Evolutionary conservation across 352 stramenopile species (phyloP).

Genomic region (Globisporangium megalacanthum): DNA sequence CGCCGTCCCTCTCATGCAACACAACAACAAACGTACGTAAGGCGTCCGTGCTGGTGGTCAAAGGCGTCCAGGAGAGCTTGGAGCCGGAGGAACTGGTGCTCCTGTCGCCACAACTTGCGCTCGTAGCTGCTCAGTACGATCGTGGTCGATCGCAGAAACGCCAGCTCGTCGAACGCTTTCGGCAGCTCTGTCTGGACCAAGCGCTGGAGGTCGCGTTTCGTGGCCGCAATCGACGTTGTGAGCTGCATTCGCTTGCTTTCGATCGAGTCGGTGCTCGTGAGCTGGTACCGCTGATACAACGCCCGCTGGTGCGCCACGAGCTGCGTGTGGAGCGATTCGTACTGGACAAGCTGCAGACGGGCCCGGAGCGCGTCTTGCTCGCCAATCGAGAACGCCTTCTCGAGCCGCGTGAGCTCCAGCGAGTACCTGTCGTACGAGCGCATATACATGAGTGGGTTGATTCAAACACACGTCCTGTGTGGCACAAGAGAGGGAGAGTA

Average conservation of each 20-base stretch:
- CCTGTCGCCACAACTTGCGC: conserved; percentile 39
- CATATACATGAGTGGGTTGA: not conserved
- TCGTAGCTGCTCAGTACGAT: conserved; percentile 40
- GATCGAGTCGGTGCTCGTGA: conserved; percentile 24
- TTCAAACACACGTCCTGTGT: no score
- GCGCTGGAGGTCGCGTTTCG: conserved; percentile 20
- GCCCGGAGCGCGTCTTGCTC: conserved; percentile 29
- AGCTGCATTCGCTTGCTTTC: conserved; percentile 7
- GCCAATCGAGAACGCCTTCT: conserved; percentile 25
- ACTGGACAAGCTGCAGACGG: conserved; percentile 23
- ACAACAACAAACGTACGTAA: conserved; percentile 15
- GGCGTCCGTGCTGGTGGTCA: conserved; percentile 30
- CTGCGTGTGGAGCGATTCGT: conserved; percentile 17
- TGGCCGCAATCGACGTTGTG: conserved; percentile 11
- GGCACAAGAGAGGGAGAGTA: not conserved
- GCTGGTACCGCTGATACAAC: conserved; percentile 30
- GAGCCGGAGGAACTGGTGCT: conserved; percentile 32
- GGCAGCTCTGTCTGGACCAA: conserved; percentile 18
- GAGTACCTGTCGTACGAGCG: conserved; percentile 17
- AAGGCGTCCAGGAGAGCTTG: conserved; percentile 24
- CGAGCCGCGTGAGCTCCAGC: conserved; percentile 27
- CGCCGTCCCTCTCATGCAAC: no score
- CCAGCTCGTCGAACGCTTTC: conserved; percentile 22
- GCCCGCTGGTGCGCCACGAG: conserved; percentile 13
- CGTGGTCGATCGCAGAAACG: conserved; percentile 31